Base-by-base conservation (phyloP, 1,284 basidiomycete species). In the Vanrija sp. region DNA sequence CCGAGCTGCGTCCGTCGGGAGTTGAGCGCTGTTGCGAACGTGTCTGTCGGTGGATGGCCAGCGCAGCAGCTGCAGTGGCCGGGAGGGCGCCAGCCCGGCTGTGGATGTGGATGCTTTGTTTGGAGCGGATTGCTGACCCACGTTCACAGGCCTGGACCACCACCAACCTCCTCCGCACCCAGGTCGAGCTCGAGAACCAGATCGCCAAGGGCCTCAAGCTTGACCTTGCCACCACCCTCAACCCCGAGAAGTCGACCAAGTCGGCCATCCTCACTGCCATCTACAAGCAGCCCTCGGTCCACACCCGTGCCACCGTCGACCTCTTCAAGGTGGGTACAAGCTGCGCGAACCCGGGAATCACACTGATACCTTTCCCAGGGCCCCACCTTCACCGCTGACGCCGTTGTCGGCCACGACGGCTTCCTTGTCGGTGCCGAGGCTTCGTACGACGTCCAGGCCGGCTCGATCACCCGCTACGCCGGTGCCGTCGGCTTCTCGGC, bases 131-230 rank as follows among this genome's bases (percentile, higher is more conserved):
- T 36, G 18, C 48, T 46, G 42, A 49, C 31, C 12, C 31, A 8
- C 47, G 8, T 35, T 12, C 19, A 12, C 73, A 80, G 75, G 84
- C 88, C 56, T 98, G 96, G 96, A 92, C 91, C 56, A 96, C 94
- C 71, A 76, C 85, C 75, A 96, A 97, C 81, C 78, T 88, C 72
- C 86, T 98, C 79, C 78, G 79, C 78, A 88, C 88, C 69, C 85
- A 89, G 78, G 79, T 98, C 64, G 96, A 98, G 83, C 82, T 98
- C 72, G 94, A 98, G 79, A 95, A 97, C 84, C 88, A 94, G 80
- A 85, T 98, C 73, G 92, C 94, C 69, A 91, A 94, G 80, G 95
- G 93, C 65, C 85, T 98, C 79, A 98, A 98, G 83, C 82, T 98
- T 71, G 95, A 98, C 78, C 77, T 97, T 58, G 83, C 82, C 73